Conservation (phyloP, 2,329 filamentous ascomycete species). For the Westerdykella aurantiaca region DNA sequence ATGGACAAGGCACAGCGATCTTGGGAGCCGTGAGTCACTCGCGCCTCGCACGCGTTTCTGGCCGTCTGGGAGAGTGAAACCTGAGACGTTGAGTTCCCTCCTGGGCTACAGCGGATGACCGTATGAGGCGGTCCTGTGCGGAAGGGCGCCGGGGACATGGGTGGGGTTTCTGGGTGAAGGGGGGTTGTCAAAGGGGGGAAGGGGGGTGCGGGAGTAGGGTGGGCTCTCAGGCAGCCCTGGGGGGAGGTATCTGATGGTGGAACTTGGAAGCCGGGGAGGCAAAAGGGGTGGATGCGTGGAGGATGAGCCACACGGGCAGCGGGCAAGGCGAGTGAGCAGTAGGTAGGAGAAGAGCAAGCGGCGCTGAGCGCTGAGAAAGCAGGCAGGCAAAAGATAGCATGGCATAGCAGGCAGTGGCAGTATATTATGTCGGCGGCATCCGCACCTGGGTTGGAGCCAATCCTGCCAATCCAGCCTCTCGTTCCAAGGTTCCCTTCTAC, state of each 20-base stretch:
- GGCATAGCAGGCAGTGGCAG: no score
- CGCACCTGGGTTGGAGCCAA: neutral
- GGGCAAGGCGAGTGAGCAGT: neutral
- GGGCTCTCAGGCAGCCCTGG: neutral
- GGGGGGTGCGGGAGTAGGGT: neutral
- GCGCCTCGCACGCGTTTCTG: slow-evolving; percentile 14
- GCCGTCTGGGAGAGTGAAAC: slow-evolving; percentile 18
- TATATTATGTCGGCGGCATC: neutral
- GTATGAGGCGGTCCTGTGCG: slow-evolving; percentile 21
- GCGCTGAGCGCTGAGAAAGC: neutral
- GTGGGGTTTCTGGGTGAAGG: slow-evolving; percentile 10
- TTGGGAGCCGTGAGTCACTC: neutral
- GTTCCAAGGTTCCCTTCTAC: no score
- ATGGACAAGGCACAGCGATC: no score
- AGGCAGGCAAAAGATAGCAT: no score
- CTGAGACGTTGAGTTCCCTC: slow-evolving; percentile 5
- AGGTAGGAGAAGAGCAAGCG: neutral
- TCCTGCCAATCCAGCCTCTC: neutral
- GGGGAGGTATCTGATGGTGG: neutral
- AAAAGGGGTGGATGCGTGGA: slow-evolving; percentile 2
- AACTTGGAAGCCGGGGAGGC: slow-evolving; percentile 1
- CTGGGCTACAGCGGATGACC: slow-evolving; percentile 21
- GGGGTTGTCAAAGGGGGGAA: slow-evolving; percentile 1
- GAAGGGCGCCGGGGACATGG: neutral
- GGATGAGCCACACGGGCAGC: slow-evolving; percentile 12